Conservation (phyloP, 2,329 filamentous ascomycete species). For the Dothideomycetes sp. region DNA sequence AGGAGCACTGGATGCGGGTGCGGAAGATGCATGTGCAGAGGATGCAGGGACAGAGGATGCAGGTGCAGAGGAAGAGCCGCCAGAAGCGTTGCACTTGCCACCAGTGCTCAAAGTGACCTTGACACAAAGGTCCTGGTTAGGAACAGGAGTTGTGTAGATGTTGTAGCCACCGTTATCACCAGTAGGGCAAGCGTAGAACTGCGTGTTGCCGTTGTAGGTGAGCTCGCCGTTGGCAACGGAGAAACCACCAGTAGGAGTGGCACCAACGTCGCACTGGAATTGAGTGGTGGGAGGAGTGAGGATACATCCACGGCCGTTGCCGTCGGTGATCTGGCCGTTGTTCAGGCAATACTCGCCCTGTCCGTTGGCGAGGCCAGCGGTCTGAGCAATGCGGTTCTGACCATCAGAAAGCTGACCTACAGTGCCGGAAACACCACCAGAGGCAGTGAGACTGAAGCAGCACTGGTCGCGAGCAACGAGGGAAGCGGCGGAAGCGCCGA, state of each 20-base stretch:
- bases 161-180: constrained; percentile 39
- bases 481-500: constrained; percentile 6
- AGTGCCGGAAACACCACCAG: constrained; percentile 38
- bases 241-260: constrained; percentile 34
- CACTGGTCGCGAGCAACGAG: constrained; percentile 14
- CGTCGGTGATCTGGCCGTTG: constrained; percentile 41
- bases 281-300: constrained; percentile 47
- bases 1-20: constrained; percentile 4
- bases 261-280: constrained; percentile 48
- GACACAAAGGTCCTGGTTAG: constrained; percentile 12
- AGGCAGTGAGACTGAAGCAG: constrained; percentile 40
- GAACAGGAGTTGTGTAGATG: constrained; percentile 13
- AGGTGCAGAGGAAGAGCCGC: constrained; percentile 3
- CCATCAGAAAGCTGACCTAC: constrained; percentile 50
- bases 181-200: constrained; percentile 50
- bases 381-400: constrained; percentile 41
- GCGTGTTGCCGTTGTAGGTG: constrained; percentile 36
- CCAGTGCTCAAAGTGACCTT: constrained; percentile 12
- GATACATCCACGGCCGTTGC: constrained; percentile 47
- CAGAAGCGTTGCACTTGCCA: constrained; percentile 11
- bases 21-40: constrained; percentile 2
- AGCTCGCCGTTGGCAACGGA: constrained; percentile 41
- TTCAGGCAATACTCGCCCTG: constrained; percentile 39
- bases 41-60: constrained; percentile 1
- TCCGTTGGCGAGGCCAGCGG: constrained; percentile 29